Conservation (phyloP, 495 filamentous ascomycete species). For the Cetradonia linearis region DNA sequence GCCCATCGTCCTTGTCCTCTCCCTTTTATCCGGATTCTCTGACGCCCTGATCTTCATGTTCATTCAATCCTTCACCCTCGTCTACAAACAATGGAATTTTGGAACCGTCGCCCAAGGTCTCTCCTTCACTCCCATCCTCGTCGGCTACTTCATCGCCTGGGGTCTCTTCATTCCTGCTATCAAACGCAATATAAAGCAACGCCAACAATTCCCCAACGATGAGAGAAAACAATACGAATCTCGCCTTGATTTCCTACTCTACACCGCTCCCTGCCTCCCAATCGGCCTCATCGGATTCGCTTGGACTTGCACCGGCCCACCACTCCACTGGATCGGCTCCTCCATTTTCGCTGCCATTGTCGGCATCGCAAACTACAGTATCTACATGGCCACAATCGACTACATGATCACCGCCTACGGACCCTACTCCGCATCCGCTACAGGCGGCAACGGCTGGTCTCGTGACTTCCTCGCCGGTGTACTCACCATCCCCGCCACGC, state of each 20-base stretch:
- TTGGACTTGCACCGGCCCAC: conserved; percentile 49
- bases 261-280: conserved; percentile 44
- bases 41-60: conserved; percentile 60
- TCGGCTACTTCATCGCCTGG: conserved; percentile 54
- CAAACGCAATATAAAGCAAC: conserved; percentile 39
- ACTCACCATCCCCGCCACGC: conserved; percentile 62
- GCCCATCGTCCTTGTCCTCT: conserved; percentile 50
- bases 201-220: conserved; percentile 39
- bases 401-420: conserved; percentile 66
- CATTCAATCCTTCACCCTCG: conserved; percentile 48
- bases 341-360: conserved; percentile 56
- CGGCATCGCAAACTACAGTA: conserved; percentile 58
- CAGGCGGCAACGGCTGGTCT: conserved; percentile 62
- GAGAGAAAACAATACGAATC: conserved; percentile 51
- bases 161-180: conserved; percentile 45
- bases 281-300: conserved; percentile 55
- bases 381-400: conserved; percentile 70
- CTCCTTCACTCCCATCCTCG: conserved; percentile 46
- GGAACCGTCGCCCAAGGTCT: conserved; percentile 40
- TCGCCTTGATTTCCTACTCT: conserved; percentile 50
- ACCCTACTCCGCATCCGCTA: conserved; percentile 61
- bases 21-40: conserved; percentile 50
- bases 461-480: conserved; percentile 78
- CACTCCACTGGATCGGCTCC: conserved; percentile 52
- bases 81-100: conserved; percentile 52